Conservation (phyloP, 2,329 filamentous ascomycete genomes). For the Magnaporthiopsis poae region DNA sequence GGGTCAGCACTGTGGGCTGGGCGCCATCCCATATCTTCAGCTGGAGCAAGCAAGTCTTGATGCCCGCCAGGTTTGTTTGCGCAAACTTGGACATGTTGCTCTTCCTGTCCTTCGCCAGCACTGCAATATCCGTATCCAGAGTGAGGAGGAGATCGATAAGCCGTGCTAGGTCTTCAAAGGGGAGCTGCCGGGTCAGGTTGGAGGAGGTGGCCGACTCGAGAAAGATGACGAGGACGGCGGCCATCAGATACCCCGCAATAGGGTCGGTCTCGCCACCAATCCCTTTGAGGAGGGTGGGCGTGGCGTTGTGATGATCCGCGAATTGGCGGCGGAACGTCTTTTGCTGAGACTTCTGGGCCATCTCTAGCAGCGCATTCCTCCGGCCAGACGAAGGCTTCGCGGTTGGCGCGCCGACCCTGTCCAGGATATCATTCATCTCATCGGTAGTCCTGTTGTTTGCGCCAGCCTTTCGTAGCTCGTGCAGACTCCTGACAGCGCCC, state of each 20-base stretch:
- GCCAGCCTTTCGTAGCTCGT: slow-evolving; percentile 56
- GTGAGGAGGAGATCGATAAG: slow-evolving; percentile 48
- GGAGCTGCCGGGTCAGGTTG: slow-evolving; percentile 48
- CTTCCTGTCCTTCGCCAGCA: slow-evolving; percentile 53
- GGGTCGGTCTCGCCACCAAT: slow-evolving; percentile 50
- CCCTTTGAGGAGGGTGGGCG: slow-evolving; percentile 56
- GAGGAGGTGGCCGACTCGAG: slow-evolving; percentile 50
- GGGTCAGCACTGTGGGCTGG: slow-evolving; percentile 37
- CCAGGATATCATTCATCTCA: slow-evolving; percentile 54
- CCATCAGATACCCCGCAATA: slow-evolving; percentile 52
- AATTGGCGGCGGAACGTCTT: slow-evolving; percentile 61
- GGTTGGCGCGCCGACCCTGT: slow-evolving; percentile 46
- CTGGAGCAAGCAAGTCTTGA: slow-evolving; percentile 43
- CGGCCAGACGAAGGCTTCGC: slow-evolving; percentile 39
- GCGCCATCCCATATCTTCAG: slow-evolving; percentile 52
- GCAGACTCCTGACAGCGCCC: slow-evolving; percentile 50
- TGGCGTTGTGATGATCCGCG: slow-evolving; percentile 58
- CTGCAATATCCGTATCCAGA: slow-evolving; percentile 43
- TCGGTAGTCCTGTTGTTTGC: slow-evolving; percentile 58
- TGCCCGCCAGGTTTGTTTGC: slow-evolving; percentile 43
- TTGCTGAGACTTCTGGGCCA: slow-evolving; percentile 49
- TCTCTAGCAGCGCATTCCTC: slow-evolving; percentile 49
- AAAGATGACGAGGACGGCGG: slow-evolving; percentile 54
- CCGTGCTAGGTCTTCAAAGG: slow-evolving; percentile 41
- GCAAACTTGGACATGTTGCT: slow-evolving; percentile 60